A percentile compares a stretch with the other conserved stretches of the same genome.
These are phyloP conservation scores for Geosmithia morbida DNA, from an alignment of 2,329 filamentous ascomycete species.

Conservation along the genomic window DNA sequence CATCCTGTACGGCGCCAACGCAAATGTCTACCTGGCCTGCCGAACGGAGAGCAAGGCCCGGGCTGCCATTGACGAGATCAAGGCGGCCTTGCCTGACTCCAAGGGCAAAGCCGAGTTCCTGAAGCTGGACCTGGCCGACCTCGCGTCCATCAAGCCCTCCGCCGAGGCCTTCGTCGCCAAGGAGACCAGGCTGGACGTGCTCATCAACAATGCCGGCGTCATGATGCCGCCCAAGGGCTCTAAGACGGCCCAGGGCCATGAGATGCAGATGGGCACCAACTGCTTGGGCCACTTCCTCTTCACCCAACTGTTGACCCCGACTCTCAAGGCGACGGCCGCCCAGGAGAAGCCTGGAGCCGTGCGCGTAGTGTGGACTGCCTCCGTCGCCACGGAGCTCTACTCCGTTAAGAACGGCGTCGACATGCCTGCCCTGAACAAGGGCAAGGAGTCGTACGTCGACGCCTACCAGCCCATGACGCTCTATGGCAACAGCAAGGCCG, in stretches of 20 bases:
- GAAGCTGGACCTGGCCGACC: slow-evolving; percentile 21
- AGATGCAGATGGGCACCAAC: slow-evolving; percentile 24
- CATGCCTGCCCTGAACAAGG: slow-evolving; percentile 9
- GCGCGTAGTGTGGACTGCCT: slow-evolving; percentile 14
- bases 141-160: slow-evolving; percentile 13
- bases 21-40: slow-evolving; percentile 34
- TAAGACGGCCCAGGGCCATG: slow-evolving; percentile 21
- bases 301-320: slow-evolving; percentile 17
- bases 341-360: slow-evolving; percentile 11
- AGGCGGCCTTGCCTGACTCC: slow-evolving; percentile 12
- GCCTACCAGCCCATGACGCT: slow-evolving; percentile 7
- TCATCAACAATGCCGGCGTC: slow-evolving; percentile 26
- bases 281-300: slow-evolving; percentile 22
- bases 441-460: slow-evolving; percentile 3
- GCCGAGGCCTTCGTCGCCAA: slow-evolving; percentile 9
- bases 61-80: slow-evolving; percentile 24
- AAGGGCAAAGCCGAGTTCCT: slow-evolving; percentile 23
- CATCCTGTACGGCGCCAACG: slow-evolving; percentile 36
- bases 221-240: slow-evolving; percentile 20
- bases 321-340: slow-evolving; percentile 14
- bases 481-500: slow-evolving; percentile 9
- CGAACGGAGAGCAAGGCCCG: slow-evolving; percentile 25
- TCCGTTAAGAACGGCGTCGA: slow-evolving; percentile 6
- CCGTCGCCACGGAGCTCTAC: slow-evolving; percentile 7
- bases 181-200: slow-evolving; percentile 15